Base-by-base conservation (phyloP, 192 early-diverging fungal species). In the Linnemannia elongata region DNA sequence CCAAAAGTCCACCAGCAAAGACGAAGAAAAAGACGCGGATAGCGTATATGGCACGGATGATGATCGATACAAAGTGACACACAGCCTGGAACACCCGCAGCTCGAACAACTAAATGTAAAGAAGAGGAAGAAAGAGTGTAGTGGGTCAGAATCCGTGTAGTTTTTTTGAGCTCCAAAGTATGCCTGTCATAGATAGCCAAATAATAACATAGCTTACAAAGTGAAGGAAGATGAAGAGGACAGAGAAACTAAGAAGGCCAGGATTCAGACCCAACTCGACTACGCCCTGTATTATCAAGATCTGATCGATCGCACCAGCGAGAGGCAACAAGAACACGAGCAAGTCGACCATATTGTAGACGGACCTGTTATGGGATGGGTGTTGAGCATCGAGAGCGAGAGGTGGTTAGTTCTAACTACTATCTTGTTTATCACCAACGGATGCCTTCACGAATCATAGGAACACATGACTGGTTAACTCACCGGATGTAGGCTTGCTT, bases 171-270 rank as follows among this genome's bases (percentile, higher is more conserved):
- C 47, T 8, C 47, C 12, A 52, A 52, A 52, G 47, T 18, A 18
- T 1, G 18, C 13, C 47, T 2, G 22, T 55, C 20, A 22, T 20
- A 1, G 22, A 24, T 24, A 22, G 15, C 6, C 18, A 52, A 52
- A 8, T n/a, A n/a, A n/a, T n/a, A n/a, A 2, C 18, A 18, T 8
- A 36, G 69, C 80, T 30, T 60, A 82, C 81, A 75, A 76, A 24
- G 54, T 82, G 81, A 6, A 82, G 44, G 30, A 70, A 75, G 9
- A 82, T 18, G 30, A 82, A 71, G 7, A 82, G 72, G 22, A 82
- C 54, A 2, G 74, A 76, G 35, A 75, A 82, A 71, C 81, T 82
- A 10, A 82, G 44, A 10, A 55, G 1, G 3, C 33, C 36, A 18
- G 35, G 13, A 47, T 72, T 49, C 42, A 15, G 42, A 20, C 24